Base-by-base conservation (phyloP, 1,284 basidiomycete genomes). In the Naganishia liquefaciens region DNA sequence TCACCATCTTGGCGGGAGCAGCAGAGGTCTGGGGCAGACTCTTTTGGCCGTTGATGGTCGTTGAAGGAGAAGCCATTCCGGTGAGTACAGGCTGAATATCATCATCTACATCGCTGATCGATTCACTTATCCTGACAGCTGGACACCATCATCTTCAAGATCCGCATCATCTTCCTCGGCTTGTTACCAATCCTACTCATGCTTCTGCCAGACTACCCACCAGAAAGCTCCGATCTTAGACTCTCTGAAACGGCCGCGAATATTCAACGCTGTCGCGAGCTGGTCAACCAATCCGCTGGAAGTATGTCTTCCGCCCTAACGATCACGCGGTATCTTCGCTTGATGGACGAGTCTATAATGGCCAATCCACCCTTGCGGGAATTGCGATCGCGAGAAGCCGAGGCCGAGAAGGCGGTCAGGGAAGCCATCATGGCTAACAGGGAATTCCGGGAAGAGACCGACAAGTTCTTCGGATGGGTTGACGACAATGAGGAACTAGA, bases 1-100 rank as follows among this genome's bases (percentile, higher is more conserved):
- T 55, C 21, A 54, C 49, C 25, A 43, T 44, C 9, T 15, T 64
- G 23, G 44, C 53, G 21, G 47, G 53, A n/a, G 23, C 57, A 17
- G 52, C 53, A 19, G 62, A 64, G 37, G 62, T 47, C 10, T 64
- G 53, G 52, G 53, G 42, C 1, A 55, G 62, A 21, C 30, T 64
- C 9, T 54, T 42, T n/a, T 64, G 52, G 44, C 53, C 47, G 37
- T 21, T 64, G 17, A 37, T 54, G 7, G 54, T 54, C 1, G 53
- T 42, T 3, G 53, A 64, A 40, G 46, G 53, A 5, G 62, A 64
- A 39, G 62, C 54, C 11, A 42, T 64, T 25, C 53, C 53, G 46
- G 62, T 64, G 13, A 49, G 53, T 47, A 5, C 17, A 28, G 11
- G 15, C 23, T 7, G 0, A 37, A 37, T 13, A 13, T 37, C 33